A percentile compares a stretch with the other conserved stretches of the same genome.
Conservation (phyloP, 441 rosid genomes). For the Brassica hybrid region DNA sequence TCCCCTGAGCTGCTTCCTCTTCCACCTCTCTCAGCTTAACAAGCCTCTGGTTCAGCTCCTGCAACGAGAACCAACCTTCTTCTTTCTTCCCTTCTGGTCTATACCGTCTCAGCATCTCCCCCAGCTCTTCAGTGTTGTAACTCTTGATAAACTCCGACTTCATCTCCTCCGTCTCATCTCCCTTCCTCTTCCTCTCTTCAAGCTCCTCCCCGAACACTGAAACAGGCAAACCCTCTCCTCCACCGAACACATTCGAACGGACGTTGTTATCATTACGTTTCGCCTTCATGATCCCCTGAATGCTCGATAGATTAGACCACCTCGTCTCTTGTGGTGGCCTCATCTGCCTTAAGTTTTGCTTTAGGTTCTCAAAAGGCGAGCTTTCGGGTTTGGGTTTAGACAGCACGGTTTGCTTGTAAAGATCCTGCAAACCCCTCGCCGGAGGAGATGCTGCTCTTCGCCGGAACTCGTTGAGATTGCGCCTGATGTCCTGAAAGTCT, state of each 20-base stretch:
- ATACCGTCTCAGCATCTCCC: slow-evolving; percentile 53
- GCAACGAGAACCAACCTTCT: slow-evolving; percentile 60
- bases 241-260: too few relatives aligned
- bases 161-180: slow-evolving; percentile 17
- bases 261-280: too few relatives aligned
- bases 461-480: slow-evolving; percentile 58
- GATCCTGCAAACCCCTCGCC: slow-evolving; percentile 45
- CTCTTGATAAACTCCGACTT: slow-evolving; percentile 47
- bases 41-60: slow-evolving; percentile 75
- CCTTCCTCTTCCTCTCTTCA: slow-evolving; percentile 2
- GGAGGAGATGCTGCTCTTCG: slow-evolving; percentile 16
- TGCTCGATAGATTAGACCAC: slow-evolving; percentile 7
- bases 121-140: slow-evolving; percentile 51
- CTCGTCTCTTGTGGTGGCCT: slow-evolving; percentile 31
- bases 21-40: slow-evolving; percentile 63
- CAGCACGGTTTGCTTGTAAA: slow-evolving; percentile 42
- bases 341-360: slow-evolving; percentile 46
- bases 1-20: slow-evolving; percentile 42
- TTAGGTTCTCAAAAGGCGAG: slow-evolving; percentile 30
- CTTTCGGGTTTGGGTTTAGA: background rate
- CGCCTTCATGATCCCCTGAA: slow-evolving; percentile 1
- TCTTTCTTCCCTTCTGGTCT: slow-evolving; percentile 52
- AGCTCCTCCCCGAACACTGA: slow-evolving; percentile 25
- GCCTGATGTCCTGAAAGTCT: background rate
- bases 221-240: slow-evolving; percentile 33